Conservation (phyloP, 306 rosid species). For the Cucurbita moschata region DNA sequence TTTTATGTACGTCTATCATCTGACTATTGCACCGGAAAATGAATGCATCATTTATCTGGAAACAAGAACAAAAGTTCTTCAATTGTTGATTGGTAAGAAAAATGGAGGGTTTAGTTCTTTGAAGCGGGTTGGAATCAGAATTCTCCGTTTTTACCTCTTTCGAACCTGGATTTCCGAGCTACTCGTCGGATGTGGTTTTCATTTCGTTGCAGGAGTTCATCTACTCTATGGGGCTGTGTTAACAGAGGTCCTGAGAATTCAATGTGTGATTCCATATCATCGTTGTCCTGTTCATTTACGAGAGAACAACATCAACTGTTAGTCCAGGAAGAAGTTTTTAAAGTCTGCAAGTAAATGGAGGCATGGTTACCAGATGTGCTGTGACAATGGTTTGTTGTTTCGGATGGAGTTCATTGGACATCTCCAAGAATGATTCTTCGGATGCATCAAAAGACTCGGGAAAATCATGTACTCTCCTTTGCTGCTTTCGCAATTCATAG, state of each 20-base stretch:
- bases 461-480: slow-evolving; percentile 8
- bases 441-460: slow-evolving; percentile 36
- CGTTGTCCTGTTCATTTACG: slow-evolving; percentile 20
- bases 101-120: not conserved
- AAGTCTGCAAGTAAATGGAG: not conserved
- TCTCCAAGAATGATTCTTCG: slow-evolving; percentile 19
- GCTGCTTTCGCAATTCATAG: slow-evolving; percentile 14
- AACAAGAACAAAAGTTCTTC: not conserved
- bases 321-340: not conserved
- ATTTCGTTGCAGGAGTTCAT: slow-evolving; percentile 34
- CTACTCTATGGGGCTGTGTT: slow-evolving; percentile 20
- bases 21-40: slow-evolving; percentile 4
- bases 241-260: slow-evolving; percentile 38
- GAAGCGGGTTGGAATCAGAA: not conserved
- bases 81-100: not conserved
- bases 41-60: slow-evolving; percentile 24
- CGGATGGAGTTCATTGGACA: slow-evolving; percentile 19
- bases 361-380: slow-evolving; percentile 19
- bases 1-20: slow-evolving; percentile 7
- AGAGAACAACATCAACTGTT: not conserved
- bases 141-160: slow-evolving; percentile 38
- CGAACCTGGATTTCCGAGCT: slow-evolving; percentile 62
- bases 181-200: slow-evolving; percentile 36
- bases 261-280: slow-evolving; percentile 15
- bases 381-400: slow-evolving; percentile 12